Evolutionary conservation across 2,329 filamentous ascomycete species (phyloP), one percentile per base, ranked within the genome.

Genomic region (Juglanconis sp.): DNA sequence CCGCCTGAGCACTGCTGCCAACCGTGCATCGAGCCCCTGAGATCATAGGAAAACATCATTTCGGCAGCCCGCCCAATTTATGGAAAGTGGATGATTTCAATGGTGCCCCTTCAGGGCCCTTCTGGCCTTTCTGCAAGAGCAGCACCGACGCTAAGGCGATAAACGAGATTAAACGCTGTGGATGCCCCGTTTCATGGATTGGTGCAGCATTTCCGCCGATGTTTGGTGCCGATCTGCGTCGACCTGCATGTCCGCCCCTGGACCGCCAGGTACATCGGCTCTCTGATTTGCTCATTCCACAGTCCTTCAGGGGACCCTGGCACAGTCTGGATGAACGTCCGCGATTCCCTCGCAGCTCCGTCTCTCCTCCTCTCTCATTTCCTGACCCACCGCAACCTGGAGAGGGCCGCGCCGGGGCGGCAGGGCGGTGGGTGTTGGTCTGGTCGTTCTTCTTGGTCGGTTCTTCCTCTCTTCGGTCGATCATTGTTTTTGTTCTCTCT

Each of bases 281-380:
- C 46, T 60, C 54, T 63, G 61, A 63, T 63, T 63, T 47, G 61
- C 61, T 53, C 46, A 38, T 32, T 50, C 34, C 17, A 15, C 46
- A 56, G 55, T 30, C 50, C 38, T 31, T 58, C 61, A 63, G 61
- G 61, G 61, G 61, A 30, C 61, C 61, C 58, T n/a, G 44, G 58
- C 11, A 34, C 17, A 53, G 53, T 50, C 51, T 60, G 57, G 57
- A 53, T 60, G 53, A 57, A 61, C 57, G 53, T 51, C 54, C 56
- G 52, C 54, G 61, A 57, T 57, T 42, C 53, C 52, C 57, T 57
- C 46, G 49, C 53, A 13, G 38, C 57, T 52, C 61, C 61, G 49
- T 56, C 57, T 53, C 57, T 56, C 50, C 57, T 60, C 57, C 59
- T 56, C 61, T 58, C 61, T 63, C 57, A 63, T 63, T 63, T 63